Evolutionary conservation across 192 early-diverging fungal species (phyloP), one percentile per base, ranked within the genome.

Genomic region (Dispira simplex): DNA sequence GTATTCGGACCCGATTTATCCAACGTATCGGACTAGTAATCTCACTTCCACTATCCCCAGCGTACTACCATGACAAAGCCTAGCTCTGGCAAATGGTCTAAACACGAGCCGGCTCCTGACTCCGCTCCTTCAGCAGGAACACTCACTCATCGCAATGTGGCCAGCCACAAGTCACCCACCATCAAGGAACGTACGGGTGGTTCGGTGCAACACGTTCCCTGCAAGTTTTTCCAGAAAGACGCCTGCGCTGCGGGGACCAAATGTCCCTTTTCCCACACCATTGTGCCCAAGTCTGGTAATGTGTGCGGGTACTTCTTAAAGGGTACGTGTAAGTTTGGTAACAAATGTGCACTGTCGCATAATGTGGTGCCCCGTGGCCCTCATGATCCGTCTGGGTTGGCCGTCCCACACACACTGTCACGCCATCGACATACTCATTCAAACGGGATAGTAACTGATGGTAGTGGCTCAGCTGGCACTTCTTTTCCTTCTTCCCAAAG

Each of bases 241-340:
- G 23, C 27, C 32, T 65, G 64, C 32, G 32, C 49, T 16, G 26
- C 26, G 12, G 64, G 64, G 9, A 20, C 13, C 44, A 57, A 44
- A 20, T 65, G 64, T 21, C 52, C 64, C 8, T 65, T 65, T 57
- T 28, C 52, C 11, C 64, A 65, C 44, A 51, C 49, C 3, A n/a
- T 27, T 21, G 27, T 26, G 26, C 27, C 26, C 16, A 18, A 3
- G 1, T 52, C 54, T 8, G 44, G 39, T 16, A 46, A 39, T 39
- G 32, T 56, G 12, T 65, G 64, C 54, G 48, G 44, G 6, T 65
- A 65, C 16, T 65, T 59, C 44, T 44, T 65, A 16, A 44, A 53
- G 49, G 64, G 64, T 23, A 65, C n/a, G 43, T 65, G 64, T 51
- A 65, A 65, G 28, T 65, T 51, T 46, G 64, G 52, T 9, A 57